Percentiles rank a stretch among this genome's conserved stretches.
Conservation (phyloP, 495 filamentous ascomycete species). For the Lindgomyces ingoldianus region DNA sequence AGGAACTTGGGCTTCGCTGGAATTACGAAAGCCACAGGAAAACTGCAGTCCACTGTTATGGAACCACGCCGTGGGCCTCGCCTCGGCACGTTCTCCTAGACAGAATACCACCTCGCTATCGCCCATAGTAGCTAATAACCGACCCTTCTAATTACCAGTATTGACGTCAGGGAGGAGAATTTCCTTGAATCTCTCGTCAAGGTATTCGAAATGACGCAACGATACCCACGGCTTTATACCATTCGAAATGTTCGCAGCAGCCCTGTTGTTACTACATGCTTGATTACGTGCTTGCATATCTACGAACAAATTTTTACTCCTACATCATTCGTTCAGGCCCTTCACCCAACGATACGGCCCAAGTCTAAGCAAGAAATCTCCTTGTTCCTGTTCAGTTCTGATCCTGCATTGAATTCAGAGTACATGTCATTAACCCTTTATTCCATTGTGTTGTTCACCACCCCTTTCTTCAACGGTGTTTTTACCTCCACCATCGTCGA, state of each 20-base stretch:
- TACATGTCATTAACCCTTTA: neutral
- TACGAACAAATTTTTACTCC: slow-evolving; percentile 8
- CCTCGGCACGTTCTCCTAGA: slow-evolving; percentile 31
- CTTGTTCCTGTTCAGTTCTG: too few relatives aligned
- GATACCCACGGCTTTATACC: slow-evolving; percentile 28
- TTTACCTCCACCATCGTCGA: neutral
- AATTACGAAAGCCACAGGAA: slow-evolving; percentile 23
- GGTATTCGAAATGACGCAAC: slow-evolving; percentile 26
- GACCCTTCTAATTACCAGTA: neutral
- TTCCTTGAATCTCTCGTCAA: neutral
- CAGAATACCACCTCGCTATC: neutral
- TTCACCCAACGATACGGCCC: too few relatives aligned
- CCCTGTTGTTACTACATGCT: slow-evolving; percentile 17
- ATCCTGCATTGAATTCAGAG: neutral
- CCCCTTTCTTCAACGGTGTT: neutral
- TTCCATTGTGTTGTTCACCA: slow-evolving; percentile 4
- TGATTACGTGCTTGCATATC: slow-evolving; percentile 3
- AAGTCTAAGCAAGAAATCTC: too few relatives aligned
- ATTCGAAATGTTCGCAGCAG: neutral
- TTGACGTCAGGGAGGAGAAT: neutral
- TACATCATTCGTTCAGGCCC: neutral
- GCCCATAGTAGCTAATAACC: neutral
- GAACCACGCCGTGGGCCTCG: slow-evolving; percentile 15
- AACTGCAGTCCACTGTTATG: slow-evolving; percentile 17
- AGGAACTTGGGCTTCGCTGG: slow-evolving; percentile 5